Conservation (phyloP, 129 eudicot genomes). For the Smallanthus sonchifolius region DNA sequence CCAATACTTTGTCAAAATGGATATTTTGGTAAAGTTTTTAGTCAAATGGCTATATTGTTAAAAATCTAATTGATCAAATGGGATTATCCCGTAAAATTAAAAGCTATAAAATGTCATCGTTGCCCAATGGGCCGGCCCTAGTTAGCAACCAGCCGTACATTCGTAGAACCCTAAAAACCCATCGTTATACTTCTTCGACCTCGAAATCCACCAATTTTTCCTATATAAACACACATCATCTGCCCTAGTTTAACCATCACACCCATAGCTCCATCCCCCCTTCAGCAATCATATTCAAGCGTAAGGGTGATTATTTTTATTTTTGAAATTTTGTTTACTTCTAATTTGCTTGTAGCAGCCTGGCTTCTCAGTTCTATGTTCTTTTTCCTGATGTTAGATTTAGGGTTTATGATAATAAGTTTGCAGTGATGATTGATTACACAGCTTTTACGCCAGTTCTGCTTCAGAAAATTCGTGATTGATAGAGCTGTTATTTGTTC, state of each 20-base stretch:
- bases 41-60: too few relatives aligned
- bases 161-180: neutral
- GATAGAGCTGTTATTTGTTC: slow-evolving; percentile 68
- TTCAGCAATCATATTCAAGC: neutral
- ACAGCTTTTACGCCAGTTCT: slow-evolving; percentile 92
- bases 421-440: slow-evolving; percentile 52
- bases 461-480: slow-evolving; percentile 89
- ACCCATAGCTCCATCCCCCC: neutral
- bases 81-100: too few relatives aligned
- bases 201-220: neutral
- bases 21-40: too few relatives aligned
- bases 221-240: slow-evolving; percentile 7
- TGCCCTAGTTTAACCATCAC: neutral
- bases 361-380: neutral
- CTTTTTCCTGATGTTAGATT: neutral
- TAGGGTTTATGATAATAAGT: neutral
- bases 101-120: neutral
- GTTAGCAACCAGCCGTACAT: neutral
- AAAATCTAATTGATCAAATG: too few relatives aligned
- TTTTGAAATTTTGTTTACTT: too few relatives aligned
- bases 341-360: too few relatives aligned
- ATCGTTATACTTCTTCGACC: neutral
- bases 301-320: too few relatives aligned
- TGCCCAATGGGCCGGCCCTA: slow-evolving; percentile 20
- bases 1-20: too few relatives aligned